Evolutionary conservation across 2,329 filamentous ascomycete genomes (phyloP).

Genomic region (Ceratocystis smalleyi): DNA sequence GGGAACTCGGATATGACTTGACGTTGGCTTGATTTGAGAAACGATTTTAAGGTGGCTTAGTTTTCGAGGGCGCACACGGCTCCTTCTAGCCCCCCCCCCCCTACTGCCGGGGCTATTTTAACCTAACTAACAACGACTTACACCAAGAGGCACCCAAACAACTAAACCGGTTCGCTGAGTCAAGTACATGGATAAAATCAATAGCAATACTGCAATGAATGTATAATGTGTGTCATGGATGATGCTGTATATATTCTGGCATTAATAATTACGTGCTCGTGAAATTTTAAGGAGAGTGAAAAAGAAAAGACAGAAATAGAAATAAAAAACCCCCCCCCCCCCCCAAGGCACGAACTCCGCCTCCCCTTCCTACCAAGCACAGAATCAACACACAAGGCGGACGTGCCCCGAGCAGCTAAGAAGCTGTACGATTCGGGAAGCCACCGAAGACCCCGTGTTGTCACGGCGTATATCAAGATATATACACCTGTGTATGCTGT

Average conservation of each 20-base stretch:
- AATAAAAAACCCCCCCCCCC: background rate
- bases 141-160: background rate
- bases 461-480: background rate
- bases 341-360: too few relatives aligned
- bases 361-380: too few relatives aligned
- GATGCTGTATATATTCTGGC: background rate
- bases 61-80: too few relatives aligned
- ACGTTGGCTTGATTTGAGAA: too few relatives aligned
- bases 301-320: background rate
- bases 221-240: background rate
- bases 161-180: background rate
- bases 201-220: background rate
- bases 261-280: constrained; percentile 6
- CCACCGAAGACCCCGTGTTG: background rate
- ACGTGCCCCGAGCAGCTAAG: too few relatives aligned
- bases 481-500: background rate
- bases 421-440: too few relatives aligned
- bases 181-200: background rate
- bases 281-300: constrained; percentile 4
- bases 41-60: background rate
- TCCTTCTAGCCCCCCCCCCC: too few relatives aligned
- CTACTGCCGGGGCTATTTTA: too few relatives aligned
- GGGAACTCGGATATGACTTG: too few relatives aligned
- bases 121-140: background rate
- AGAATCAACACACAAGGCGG: background rate